Evolutionary conservation across 306 rosid genomes (phyloP), one percentile per base, ranked within the genome.

Genomic region (Vicia sativa): DNA sequence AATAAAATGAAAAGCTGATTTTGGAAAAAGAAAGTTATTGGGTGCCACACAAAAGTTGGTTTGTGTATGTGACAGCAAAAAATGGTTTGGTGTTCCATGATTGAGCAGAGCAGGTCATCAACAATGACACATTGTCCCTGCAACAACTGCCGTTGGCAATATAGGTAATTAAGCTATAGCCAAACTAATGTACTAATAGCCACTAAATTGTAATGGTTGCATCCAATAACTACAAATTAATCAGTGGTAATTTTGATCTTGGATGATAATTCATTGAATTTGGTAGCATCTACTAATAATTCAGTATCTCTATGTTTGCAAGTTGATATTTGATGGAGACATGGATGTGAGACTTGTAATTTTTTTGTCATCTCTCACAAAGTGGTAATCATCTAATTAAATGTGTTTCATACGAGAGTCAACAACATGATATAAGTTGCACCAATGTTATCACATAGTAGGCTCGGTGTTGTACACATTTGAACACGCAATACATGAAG

Each of bases 61-160:
- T 21, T 21, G 23, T 21, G 23, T 21, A 44, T 54, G 72, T 45
- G 70, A 49, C 62, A 76, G 34, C 42, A 68, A 14, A 28, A 56
- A 21, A n/a, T 62, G 39, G 14, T 23, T 21, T 21, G 16, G 19
- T 37, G 65, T 37, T 60, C 65, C 45, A 34, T 34, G 46, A 13
- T 11, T 21, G 13, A 49, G 26, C 56, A 49, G 19, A 41, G 16
- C 43, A 49, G 16, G 60, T 14, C 72, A 57, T 45, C 38, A 29
- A 26, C 45, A 49, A 58, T 70, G 70, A 70, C 77, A 65, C 63
- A 29, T 3, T 54, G 54, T 45, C 43, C 67, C 48, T 21, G n/a
- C 34, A 15, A 65, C 57, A 26, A 58, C 18, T 48, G 7, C 11
- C 70, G 68, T 75, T 67, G 68, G 63, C 48, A 59, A 74, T 3